Conservation (phyloP, 2,329 filamentous ascomycete genomes). For the Madurella mycetomatis region DNA sequence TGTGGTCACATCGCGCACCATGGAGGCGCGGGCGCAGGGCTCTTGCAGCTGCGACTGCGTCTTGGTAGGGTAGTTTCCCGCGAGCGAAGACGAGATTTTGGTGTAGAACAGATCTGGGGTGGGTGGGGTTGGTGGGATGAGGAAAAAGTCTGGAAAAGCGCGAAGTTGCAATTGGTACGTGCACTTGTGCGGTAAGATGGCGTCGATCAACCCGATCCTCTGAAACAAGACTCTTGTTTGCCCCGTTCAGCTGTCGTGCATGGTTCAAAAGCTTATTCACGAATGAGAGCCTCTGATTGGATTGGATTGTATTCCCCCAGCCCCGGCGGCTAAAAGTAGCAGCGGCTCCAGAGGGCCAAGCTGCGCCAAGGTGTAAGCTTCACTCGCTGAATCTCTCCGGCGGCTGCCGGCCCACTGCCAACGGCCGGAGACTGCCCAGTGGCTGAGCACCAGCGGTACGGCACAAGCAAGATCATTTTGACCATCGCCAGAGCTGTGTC, state of each 20-base stretch:
- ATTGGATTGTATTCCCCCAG: not conserved
- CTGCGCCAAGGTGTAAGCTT: slow-evolving; percentile 7
- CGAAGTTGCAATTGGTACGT: too few species aligned
- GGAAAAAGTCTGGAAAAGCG: too few species aligned
- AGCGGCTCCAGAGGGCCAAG: not conserved
- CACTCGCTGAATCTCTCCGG: not conserved
- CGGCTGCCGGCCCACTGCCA: not conserved
- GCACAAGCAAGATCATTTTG: too few species aligned
- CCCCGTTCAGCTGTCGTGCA: not conserved
- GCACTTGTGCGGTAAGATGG: not conserved
- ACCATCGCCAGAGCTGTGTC: too few species aligned
- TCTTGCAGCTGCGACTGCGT: too few species aligned
- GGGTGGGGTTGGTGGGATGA: not conserved
- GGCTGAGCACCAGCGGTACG: too few species aligned
- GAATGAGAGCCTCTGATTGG: not conserved
- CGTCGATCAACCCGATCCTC: not conserved
- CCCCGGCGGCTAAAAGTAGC: slow-evolving; percentile 5
- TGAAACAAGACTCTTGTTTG: not conserved
- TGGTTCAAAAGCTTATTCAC: slow-evolving; percentile 7
- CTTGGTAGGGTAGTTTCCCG: too few species aligned
- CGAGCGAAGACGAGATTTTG: too few species aligned
- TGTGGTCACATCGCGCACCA: too few species aligned
- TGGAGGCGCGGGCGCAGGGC: too few species aligned
- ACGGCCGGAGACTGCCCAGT: not conserved
- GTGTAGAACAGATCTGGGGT: too few species aligned